Evolutionary conservation across 2,329 filamentous ascomycete genomes (phyloP).

Genomic region (Fusarium sp.): DNA sequence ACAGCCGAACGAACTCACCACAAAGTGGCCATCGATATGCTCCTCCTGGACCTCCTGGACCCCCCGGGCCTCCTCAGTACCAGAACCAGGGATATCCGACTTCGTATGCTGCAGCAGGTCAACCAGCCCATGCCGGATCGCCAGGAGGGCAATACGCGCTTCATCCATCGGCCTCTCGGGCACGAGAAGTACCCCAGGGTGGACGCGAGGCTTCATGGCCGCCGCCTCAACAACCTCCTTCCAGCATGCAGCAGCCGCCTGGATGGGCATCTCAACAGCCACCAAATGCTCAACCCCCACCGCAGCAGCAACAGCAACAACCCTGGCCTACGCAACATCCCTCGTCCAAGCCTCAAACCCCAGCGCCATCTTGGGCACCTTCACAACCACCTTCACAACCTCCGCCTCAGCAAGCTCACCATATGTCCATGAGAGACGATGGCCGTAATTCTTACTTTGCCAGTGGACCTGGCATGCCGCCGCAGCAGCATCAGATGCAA

Average conservation of each 20-base stretch:
- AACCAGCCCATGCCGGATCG: conserved; percentile 56
- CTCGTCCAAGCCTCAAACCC: conserved; percentile 48
- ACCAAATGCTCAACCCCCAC: conserved; percentile 48
- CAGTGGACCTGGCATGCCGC: conserved; percentile 36
- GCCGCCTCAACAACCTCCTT: conserved; percentile 34
- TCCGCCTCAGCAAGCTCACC: conserved; percentile 48
- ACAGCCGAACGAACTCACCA: conserved; percentile 55
- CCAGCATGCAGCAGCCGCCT: conserved; percentile 39
- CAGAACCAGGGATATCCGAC: conserved; percentile 59
- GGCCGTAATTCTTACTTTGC: conserved; percentile 50
- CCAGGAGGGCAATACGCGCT: conserved; percentile 65
- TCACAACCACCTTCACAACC: conserved; percentile 49
- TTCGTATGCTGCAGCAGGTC: conserved; percentile 50
- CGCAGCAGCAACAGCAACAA: conserved; percentile 45
- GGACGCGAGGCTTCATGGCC: conserved; percentile 52
- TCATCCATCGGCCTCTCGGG: conserved; percentile 56
- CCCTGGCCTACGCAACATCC: conserved; percentile 48
- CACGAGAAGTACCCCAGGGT: conserved; percentile 54
- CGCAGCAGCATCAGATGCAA: conserved; percentile 49
- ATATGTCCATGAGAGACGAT: conserved; percentile 52
- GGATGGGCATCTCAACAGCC: conserved; percentile 47
- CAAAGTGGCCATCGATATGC: conserved; percentile 60
- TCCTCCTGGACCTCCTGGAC: conserved; percentile 50
- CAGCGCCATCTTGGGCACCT: conserved; percentile 47
- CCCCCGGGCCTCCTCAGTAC: conserved; percentile 53